A percentile compares a stretch with the other conserved stretches of the same genome.
These are phyloP conservation scores for Penicillium sp. DNA, from an alignment of 2,329 filamentous ascomycete genomes.

Conservation along the genomic window DNA sequence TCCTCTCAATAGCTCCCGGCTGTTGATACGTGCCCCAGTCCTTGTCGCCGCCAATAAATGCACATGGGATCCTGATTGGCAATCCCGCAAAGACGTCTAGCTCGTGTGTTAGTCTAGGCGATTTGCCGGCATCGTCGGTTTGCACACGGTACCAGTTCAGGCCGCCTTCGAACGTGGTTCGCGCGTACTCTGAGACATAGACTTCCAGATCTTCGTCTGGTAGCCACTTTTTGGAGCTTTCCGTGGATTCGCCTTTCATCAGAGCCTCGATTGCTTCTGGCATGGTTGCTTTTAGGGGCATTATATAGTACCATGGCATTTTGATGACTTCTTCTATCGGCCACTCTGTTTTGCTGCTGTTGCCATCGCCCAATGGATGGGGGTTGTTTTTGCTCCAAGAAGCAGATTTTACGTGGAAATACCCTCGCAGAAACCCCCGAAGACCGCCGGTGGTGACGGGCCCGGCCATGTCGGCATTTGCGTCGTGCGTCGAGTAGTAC, in stretches of 20 bases:
- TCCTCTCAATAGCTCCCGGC: slow-evolving; percentile 59
- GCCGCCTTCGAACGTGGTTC: slow-evolving; percentile 62
- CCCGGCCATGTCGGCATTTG: slow-evolving; percentile 34
- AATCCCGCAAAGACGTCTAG: slow-evolving; percentile 57
- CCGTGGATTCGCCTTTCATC: slow-evolving; percentile 52
- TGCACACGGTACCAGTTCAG: slow-evolving; percentile 65
- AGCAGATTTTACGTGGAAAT: slow-evolving; percentile 65
- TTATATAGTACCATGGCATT: slow-evolving; percentile 67
- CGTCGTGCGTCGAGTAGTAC: slow-evolving; percentile 44
- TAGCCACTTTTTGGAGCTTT: slow-evolving; percentile 50
- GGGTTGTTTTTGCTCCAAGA: slow-evolving; percentile 56
- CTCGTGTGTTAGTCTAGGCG: slow-evolving; percentile 44
- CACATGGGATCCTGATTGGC: slow-evolving; percentile 58
- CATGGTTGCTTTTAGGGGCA: slow-evolving; percentile 58
- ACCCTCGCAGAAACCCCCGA: slow-evolving; percentile 60
- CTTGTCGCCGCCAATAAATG: slow-evolving; percentile 58
- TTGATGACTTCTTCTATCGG: slow-evolving; percentile 53
- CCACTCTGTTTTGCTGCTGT: slow-evolving; percentile 40
- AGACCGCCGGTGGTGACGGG: slow-evolving; percentile 45
- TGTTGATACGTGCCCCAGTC: slow-evolving; percentile 69
- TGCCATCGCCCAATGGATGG: slow-evolving; percentile 38
- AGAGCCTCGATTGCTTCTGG: slow-evolving; percentile 53
- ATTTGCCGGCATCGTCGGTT: slow-evolving; percentile 33
- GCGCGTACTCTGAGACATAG: slow-evolving; percentile 58
- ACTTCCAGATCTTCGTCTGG: slow-evolving; percentile 54